Percentiles rank a stretch among this genome's conserved stretches.
Evolutionary conservation across 2,329 filamentous ascomycete species (phyloP).

Genomic region (Diaporthe citrichinensis): DNA sequence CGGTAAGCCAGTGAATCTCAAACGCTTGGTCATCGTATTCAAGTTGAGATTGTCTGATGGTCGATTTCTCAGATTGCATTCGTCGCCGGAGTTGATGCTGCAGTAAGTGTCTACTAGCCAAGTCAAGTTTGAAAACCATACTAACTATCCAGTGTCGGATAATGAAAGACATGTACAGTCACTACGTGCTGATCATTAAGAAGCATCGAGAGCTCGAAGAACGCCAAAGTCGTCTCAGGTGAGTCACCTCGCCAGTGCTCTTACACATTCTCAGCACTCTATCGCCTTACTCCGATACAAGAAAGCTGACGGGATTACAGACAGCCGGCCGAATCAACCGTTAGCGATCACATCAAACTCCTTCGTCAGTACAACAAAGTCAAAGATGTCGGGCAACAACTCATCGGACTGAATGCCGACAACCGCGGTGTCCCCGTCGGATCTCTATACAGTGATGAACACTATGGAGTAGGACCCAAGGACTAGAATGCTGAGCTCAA

Average conservation of each 20-base stretch:
- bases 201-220: slow-evolving; percentile 13
- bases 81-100: slow-evolving; percentile 27
- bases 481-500: slow-evolving; percentile 40
- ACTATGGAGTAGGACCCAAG: slow-evolving; percentile 50
- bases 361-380: slow-evolving; percentile 56
- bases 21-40: not conserved
- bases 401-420: slow-evolving; percentile 56
- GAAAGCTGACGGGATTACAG: slow-evolving; percentile 34
- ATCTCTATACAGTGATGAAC: slow-evolving; percentile 48
- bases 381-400: slow-evolving; percentile 55
- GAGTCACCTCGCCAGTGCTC: not conserved
- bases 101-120: slow-evolving; percentile 19
- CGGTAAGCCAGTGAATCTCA: slow-evolving; percentile 4
- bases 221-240: slow-evolving; percentile 19
- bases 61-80: slow-evolving; percentile 6
- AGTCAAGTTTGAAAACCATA: too few species aligned
- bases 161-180: slow-evolving; percentile 11
- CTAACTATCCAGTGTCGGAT: slow-evolving; percentile 26
- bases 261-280: not conserved
- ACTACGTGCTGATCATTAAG: not conserved
- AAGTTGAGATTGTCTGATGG: not conserved
- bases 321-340: slow-evolving; percentile 43
- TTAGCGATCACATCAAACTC: slow-evolving; percentile 47
- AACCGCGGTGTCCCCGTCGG: slow-evolving; percentile 51
- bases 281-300: not conserved